A percentile compares a stretch with the other conserved stretches of the same genome.
Evolutionary conservation across 2,329 filamentous ascomycete species (phyloP).

Genomic region (Zarea fungicola): DNA sequence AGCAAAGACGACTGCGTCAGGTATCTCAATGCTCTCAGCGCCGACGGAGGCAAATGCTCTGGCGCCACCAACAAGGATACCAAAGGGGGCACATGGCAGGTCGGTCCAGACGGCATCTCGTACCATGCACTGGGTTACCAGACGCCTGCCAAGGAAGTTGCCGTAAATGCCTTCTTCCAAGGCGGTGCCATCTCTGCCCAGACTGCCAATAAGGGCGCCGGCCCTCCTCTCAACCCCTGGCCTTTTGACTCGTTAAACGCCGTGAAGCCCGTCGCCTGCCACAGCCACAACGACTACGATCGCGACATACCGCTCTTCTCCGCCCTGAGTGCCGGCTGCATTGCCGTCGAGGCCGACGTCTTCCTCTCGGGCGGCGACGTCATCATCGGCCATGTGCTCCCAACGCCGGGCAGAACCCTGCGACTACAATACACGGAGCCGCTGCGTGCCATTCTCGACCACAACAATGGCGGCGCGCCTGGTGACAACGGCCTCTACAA

Average conservation of each 20-base stretch:
- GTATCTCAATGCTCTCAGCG: conserved; percentile 15
- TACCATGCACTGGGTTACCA: conserved; percentile 17
- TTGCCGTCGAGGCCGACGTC: conserved; percentile 64
- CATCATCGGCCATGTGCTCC: conserved; percentile 54
- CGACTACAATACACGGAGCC: conserved; percentile 14
- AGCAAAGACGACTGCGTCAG: not conserved
- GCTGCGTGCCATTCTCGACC: conserved; percentile 14
- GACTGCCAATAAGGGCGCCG: conserved; percentile 16
- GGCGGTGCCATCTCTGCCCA: conserved; percentile 15
- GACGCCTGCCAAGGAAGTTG: conserved; percentile 14
- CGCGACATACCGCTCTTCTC: conserved; percentile 57
- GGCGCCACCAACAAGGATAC: conserved; percentile 17
- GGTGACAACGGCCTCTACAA: conserved; percentile 48
- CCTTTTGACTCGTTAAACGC: conserved; percentile 14
- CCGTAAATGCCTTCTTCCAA: conserved; percentile 16
- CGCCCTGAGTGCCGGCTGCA: conserved; percentile 54
- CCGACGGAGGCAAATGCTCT: conserved; percentile 17
- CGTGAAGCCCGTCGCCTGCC: conserved; percentile 41
- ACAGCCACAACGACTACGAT: conserved; percentile 71
- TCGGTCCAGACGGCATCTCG: conserved; percentile 16
- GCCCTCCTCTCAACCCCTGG: conserved; percentile 16
- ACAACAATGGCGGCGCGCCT: conserved; percentile 15
- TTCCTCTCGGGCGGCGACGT: conserved; percentile 54
- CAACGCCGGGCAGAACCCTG: conserved; percentile 11
- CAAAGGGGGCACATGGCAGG: conserved; percentile 19